These are phyloP conservation scores for Pseudogymnoascus sp. DNA, from an alignment of 2,329 filamentous ascomycete genomes.

Conservation along the genomic window DNA sequence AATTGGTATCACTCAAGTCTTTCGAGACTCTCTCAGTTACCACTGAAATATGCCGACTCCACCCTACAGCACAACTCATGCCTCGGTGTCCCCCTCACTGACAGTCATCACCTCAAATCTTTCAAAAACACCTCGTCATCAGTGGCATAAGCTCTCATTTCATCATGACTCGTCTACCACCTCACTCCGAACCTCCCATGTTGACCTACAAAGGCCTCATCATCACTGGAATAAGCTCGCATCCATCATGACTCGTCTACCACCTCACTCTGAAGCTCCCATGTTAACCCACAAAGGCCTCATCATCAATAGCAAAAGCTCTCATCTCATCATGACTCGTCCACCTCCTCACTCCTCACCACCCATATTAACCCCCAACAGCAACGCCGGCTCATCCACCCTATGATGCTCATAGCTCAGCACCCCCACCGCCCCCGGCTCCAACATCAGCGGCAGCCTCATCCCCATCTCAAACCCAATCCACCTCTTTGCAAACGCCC, in stretches of 20 bases:
- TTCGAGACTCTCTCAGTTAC: background rate
- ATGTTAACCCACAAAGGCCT: background rate
- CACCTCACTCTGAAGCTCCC: background rate
- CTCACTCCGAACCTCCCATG: background rate
- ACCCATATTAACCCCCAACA: conserved; percentile 46
- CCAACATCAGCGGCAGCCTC: conserved; percentile 71
- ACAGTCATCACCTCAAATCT: background rate
- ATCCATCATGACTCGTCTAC: background rate
- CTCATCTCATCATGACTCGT: background rate
- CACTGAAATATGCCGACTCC: no score
- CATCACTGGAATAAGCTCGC: background rate
- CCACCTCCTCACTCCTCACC: background rate
- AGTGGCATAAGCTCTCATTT: background rate
- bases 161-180: background rate
- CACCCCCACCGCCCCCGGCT: conserved; percentile 75
- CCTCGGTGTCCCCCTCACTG: background rate
- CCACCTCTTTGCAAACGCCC: conserved; percentile 89
- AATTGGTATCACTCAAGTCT: background rate
- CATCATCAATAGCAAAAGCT: background rate
- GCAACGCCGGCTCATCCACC: conserved; percentile 70
- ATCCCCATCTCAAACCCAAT: conserved; percentile 64
- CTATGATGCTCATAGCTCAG: conserved; percentile 72
- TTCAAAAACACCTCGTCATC: background rate
- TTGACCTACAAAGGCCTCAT: background rate
- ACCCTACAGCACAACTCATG: no score